These are phyloP conservation scores for Nitzschia sp. DNA, from an alignment of 108 stramenopile genomes.

Conservation along the genomic window DNA sequence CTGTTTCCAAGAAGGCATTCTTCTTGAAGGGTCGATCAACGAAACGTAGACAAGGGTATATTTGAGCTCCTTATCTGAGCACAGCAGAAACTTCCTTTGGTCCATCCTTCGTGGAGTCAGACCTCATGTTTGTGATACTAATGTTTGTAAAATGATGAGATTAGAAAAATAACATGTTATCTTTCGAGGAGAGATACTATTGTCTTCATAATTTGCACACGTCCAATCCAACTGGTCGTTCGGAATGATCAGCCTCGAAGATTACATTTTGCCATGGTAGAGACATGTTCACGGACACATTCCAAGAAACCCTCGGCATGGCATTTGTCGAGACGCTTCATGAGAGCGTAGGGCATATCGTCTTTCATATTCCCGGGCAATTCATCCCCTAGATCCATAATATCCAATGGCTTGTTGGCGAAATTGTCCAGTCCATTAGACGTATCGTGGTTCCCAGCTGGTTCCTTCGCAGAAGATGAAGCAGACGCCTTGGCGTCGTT, in stretches of 20 bases:
- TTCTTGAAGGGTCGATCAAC: slow-evolving; percentile 18
- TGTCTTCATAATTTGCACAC: background rate
- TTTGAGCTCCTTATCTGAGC: background rate
- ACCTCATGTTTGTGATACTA: background rate
- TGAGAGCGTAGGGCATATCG: slow-evolving; percentile 50
- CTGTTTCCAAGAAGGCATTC: slow-evolving; percentile 8
- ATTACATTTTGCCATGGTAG: slow-evolving; percentile 49
- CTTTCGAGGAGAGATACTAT: background rate
- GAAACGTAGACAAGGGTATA: background rate
- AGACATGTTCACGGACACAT: slow-evolving; percentile 73
- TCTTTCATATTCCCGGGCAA: slow-evolving; percentile 75
- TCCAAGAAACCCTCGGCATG: slow-evolving; percentile 82
- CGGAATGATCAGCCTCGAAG: background rate
- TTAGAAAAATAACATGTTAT: too few relatives aligned
- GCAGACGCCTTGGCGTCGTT: too few relatives aligned
- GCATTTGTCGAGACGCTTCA: slow-evolving; percentile 69
- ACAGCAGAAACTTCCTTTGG: too few relatives aligned
- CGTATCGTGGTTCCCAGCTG: background rate
- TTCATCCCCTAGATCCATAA: slow-evolving; percentile 72
- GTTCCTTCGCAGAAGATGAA: background rate
- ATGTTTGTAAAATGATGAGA: background rate
- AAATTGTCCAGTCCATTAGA: background rate
- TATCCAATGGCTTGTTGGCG: slow-evolving; percentile 26
- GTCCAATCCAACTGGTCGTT: too few relatives aligned
- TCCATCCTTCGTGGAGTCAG: too few relatives aligned